Evolutionary conservation across 208 protist species (phyloP).

Genomic region (Zelonia costaricensis): DNA sequence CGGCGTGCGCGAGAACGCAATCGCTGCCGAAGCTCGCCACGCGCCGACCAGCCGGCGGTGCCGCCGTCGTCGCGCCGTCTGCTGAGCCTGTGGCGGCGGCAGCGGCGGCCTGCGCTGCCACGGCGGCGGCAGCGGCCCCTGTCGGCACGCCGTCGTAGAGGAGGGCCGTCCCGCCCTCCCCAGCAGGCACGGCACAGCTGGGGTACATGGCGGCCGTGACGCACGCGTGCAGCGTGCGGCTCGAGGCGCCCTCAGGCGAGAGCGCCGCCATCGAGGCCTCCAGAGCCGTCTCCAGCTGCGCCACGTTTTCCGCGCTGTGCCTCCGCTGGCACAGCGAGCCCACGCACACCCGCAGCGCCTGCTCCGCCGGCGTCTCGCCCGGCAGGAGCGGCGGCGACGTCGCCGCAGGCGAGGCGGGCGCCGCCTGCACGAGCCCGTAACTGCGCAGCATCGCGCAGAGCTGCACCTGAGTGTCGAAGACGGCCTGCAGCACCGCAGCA

Average conservation of each 20-base stretch:
- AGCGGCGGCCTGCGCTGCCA: slow-evolving; percentile 20
- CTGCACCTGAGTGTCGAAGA: slow-evolving; percentile 34
- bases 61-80: background rate
- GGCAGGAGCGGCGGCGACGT: background rate
- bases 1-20: slow-evolving; percentile 30
- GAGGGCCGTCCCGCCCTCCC: slow-evolving; percentile 25
- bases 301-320: background rate
- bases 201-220: slow-evolving; percentile 78
- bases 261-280: slow-evolving; percentile 31
- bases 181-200: slow-evolving; percentile 45
- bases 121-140: slow-evolving; percentile 20
- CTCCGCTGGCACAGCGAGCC: background rate
- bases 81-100: background rate
- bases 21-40: slow-evolving; percentile 18
- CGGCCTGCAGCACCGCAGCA: slow-evolving; percentile 26
- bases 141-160: slow-evolving; percentile 41
- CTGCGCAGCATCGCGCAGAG: slow-evolving; percentile 23
- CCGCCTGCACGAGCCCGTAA: slow-evolving; percentile 1
- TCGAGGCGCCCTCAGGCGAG: slow-evolving; percentile 38
- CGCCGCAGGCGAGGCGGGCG: background rate
- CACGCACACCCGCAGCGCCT: slow-evolving; percentile 5
- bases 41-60: too few species aligned
- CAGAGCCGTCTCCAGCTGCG: slow-evolving; percentile 12
- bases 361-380: slow-evolving; percentile 10
- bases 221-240: slow-evolving; percentile 42